Evolutionary conservation across 208 protist genomes (phyloP), one percentile per base, ranked within the genome.

Genomic region (Porcisia hertigi): DNA sequence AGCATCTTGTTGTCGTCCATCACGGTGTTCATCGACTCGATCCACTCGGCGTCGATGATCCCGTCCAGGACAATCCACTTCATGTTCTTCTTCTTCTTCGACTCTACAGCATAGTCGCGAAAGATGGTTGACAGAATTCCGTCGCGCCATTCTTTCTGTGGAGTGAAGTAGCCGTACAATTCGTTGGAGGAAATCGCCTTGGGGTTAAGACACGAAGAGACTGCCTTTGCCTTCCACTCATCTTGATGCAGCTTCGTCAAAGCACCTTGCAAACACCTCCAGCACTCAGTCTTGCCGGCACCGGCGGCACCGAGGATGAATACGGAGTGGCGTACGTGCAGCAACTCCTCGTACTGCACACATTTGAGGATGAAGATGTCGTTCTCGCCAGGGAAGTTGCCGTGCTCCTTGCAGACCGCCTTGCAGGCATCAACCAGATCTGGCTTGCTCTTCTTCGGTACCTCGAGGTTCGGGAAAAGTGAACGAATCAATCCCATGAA

Each of bases 1-100:
- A 99, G 90, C 88, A 99, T 98, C 86, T 99, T 99, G 86, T 99
- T 99, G 84, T 99, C 98, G 85, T 99, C 98, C 97, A 99, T 99
- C 43, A 99, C 98, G 47, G 98, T 99, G 92, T 99, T 99, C 93
- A 99, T 98, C 41, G 98, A 99, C 86, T 99, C 99, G 84, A 99
- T 99, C 99, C 98, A 99, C 82, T 98, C 96, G 2, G 99, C 94
- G 85, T 99, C 98, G 74, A 99, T 99, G 89, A 99, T 98, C 78
- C 95, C 99, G 83, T 99, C 99, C 43, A 99, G 89, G 23, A 99
- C 96, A 65, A 99, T 98, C 98, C 98, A 99, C 84, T 99, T 98
- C 90, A 90, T 96, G 84, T 98, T 93, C 76, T 93, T 95, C 79
- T 95, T 94, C 83, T 97, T 98, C 86, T 98, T 97, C 20, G 98